A percentile compares a stretch with the other conserved stretches of the same genome.
phyloP scores from a whole-genome alignment of 495 filamentous ascomycete genomes.

The Annulohypoxylon moriforme region DNA sequence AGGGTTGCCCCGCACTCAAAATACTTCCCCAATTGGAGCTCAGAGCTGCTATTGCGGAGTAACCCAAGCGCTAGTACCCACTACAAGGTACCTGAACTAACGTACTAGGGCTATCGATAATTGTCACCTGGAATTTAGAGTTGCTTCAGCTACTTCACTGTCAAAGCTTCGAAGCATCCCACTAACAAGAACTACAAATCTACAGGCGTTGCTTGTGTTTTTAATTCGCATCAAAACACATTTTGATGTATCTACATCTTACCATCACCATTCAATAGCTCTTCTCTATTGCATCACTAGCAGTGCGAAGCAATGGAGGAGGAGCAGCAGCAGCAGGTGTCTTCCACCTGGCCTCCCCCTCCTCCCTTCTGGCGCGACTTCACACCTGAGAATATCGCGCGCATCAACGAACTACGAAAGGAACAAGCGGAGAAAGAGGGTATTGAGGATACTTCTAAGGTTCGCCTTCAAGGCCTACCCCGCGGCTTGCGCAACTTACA shows the following conservation, averaged over 20 bases:
- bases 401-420: constrained; percentile 65
- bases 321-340: constrained; percentile 47
- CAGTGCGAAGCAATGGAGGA: constrained; percentile 53
- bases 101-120: background rate
- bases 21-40: constrained; percentile 27
- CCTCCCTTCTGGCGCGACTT: constrained; percentile 93
- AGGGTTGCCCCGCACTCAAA: constrained; percentile 23
- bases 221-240: background rate
- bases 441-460: constrained; percentile 37
- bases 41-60: constrained; percentile 25
- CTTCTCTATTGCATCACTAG: background rate
- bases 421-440: constrained; percentile 49
- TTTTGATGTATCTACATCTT: background rate
- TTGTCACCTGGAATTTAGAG: background rate
- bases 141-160: background rate
- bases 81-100: background rate
- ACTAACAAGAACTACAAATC: background rate
- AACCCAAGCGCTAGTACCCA: background rate
- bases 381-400: constrained; percentile 78
- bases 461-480: constrained; percentile 69
- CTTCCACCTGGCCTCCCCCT: constrained; percentile 76
- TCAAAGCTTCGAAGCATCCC: background rate
- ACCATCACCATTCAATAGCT: background rate
- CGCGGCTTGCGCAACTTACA: constrained; percentile 81
- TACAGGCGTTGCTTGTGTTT: background rate